Evolutionary conservation across 768 basidiomycete species (phyloP), one percentile per base, ranked within the genome.

Genomic region (Leccinum boreale): DNA sequence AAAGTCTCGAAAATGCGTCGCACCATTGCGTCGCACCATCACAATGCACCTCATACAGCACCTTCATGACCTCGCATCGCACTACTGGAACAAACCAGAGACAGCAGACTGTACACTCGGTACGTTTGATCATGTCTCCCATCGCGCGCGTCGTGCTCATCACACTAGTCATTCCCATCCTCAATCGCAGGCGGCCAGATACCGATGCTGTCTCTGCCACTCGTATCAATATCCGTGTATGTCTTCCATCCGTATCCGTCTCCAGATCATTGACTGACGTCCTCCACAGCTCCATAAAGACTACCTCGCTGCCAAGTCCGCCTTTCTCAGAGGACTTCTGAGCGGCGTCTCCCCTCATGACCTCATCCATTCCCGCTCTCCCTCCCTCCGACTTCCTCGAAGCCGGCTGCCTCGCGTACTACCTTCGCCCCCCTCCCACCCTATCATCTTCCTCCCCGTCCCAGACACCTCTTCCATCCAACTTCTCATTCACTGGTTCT

Each of bases 261-360:
- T 23, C 23, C n/a, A 2, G 21, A 48, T 48, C 49, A 49, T 64
- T 56, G 62, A 51, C 62, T 54, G 2, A 55, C 51, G 11, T 36
- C 24, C 24, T 35, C 14, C 33, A 35, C 64, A 92, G 90, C 75
- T 94, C 26, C 93, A 96, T 65, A 78, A 83, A 61, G 89, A 90
- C 68, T 92, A 87, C 66, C 81, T 96, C 46, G 83, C 85, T n/a
- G 85, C 89, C 17, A 90, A 93, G 70, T 94, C 92, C 0, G 79
- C 79, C 45, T 84, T 92, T 53, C 76, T 94, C 48, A 78, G 85
- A 36, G 81, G 80, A 8, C 79, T 94, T 44, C 83, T 94, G 68
- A 84, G 82, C 63, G 89, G 88, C 26, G 77, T 84, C 42, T 81
- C 83, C 23, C 77, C 86, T 15, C 71, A 84, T 58, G 83, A 89